Base-by-base conservation (phyloP, 2,329 filamentous ascomycete species). In the Cladosporium colombiae region DNA sequence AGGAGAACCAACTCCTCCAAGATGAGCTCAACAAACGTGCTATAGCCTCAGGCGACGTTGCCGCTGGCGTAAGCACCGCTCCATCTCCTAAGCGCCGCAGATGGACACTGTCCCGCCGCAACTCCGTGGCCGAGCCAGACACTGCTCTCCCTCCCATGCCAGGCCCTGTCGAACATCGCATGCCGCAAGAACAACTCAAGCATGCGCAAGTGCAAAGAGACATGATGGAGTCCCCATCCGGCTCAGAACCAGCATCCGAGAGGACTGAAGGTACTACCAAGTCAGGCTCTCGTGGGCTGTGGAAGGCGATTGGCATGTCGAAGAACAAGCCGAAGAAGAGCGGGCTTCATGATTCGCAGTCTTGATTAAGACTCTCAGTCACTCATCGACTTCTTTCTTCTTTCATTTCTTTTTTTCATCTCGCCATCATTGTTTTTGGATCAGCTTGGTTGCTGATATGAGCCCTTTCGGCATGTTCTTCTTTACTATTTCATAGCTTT, bases 11-110 rank as follows among this genome's bases (percentile, higher is more conserved):
- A 44, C 29, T 63, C n/a, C 61, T 63, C 5, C 61, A 63, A 56
- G 61, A 63, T 10, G 61, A 63, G 25, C 61, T 63, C 50, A 63
- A 63, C 61, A 63, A 63, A 11, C 61, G 61, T 25, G 61, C 61
- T 16, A 23, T 55, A 1, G 61, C 61, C 16, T 56, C 50, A 18
- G 61, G 61, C 33, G 52, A 63, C 35, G 50, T 63, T 11, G 61
- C 61, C 18, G 61, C 61, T 13, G 61, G 61, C 18, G 61, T 63
- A 21, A 37, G 23, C 31, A n/a, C 53, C 8, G 18, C 61, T 46
- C 61, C 61, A 11, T 5, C 50, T 23, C 50, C 50, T 35, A 63
- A 46, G 50, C 49, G 61, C 33, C 46, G 61, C n/a, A 23, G 61
- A 6, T 56, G 49, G 49, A 59, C 56, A 14, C 37, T 59, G 1